phyloP scores from a whole-genome alignment of 1,284 basidiomycete genomes.

The Ustilago crameri region DNA sequence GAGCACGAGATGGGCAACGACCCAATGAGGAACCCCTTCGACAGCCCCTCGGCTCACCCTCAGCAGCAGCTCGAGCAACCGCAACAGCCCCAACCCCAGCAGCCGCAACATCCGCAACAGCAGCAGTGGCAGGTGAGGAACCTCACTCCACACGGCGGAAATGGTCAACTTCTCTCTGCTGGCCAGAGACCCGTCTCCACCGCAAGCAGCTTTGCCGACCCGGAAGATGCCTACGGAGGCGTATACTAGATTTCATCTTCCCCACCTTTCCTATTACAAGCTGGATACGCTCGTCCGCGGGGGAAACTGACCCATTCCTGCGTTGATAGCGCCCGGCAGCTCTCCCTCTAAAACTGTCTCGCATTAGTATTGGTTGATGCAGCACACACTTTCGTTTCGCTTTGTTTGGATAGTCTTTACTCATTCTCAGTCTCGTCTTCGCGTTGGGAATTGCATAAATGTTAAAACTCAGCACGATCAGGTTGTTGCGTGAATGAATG shows the following conservation, averaged over 20 bases:
- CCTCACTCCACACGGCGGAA: conserved; percentile 20
- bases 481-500: neutral
- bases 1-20: conserved; percentile 12
- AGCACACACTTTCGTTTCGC: too few species aligned
- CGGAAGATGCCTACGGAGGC: conserved; percentile 57
- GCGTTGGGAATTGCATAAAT: too few species aligned
- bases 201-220: conserved; percentile 48
- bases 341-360: too few species aligned
- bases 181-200: conserved; percentile 50
- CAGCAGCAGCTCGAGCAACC: conserved; percentile 1
- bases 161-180: conserved; percentile 11
- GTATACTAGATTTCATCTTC: conserved; percentile 39
- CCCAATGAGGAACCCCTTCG: conserved; percentile 16
- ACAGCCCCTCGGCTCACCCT: conserved; percentile 1
- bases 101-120: neutral
- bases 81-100: neutral
- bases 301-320: too few species aligned
- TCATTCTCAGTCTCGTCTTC: too few species aligned
- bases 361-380: too few species aligned
- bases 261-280: neutral
- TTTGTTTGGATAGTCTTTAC: too few species aligned
- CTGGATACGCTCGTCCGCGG: too few species aligned
- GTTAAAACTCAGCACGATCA: neutral
- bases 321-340: too few species aligned
- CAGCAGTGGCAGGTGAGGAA: conserved; percentile 43